These are phyloP conservation scores for Jackrogersella minutella DNA, from an alignment of 495 filamentous ascomycete genomes.

Conservation along the genomic window DNA sequence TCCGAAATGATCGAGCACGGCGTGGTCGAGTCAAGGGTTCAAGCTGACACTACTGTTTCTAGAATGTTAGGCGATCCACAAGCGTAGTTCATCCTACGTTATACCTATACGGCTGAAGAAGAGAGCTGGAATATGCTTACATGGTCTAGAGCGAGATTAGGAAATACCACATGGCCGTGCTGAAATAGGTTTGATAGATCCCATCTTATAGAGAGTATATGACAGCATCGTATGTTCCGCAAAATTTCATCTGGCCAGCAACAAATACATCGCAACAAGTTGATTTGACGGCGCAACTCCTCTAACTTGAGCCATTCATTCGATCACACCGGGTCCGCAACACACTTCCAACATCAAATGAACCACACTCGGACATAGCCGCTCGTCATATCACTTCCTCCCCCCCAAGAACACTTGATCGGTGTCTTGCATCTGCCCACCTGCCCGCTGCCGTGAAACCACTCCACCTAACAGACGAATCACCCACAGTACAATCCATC, in stretches of 20 bases:
- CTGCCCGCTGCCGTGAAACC: slow-evolving; percentile 3
- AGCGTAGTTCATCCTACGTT: slow-evolving; percentile 5
- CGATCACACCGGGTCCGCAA: not conserved
- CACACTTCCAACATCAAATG: slow-evolving; percentile 1
- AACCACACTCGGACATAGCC: slow-evolving; percentile 6
- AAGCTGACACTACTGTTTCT: slow-evolving; percentile 7
- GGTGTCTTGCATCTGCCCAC: slow-evolving; percentile 7
- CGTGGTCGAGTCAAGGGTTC: not conserved
- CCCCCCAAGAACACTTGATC: slow-evolving; percentile 1
- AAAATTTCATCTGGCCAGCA: not conserved
- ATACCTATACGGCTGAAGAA: slow-evolving; percentile 3
- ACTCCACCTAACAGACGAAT: not conserved
- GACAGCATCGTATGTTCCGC: slow-evolving; percentile 12
- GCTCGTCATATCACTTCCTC: slow-evolving; percentile 4
- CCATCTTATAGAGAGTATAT: slow-evolving; percentile 4
- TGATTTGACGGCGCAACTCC: slow-evolving; percentile 10
- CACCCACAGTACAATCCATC: slow-evolving; percentile 8
- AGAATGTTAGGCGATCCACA: slow-evolving; percentile 6
- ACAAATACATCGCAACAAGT: slow-evolving; percentile 6
- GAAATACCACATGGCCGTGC: not conserved
- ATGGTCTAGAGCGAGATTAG: slow-evolving; percentile 1
- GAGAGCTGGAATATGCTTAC: not conserved
- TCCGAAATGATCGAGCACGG: not conserved
- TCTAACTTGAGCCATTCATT: slow-evolving; percentile 11
- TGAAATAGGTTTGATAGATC: slow-evolving; percentile 4